These are phyloP conservation scores for Alternaria triticina DNA, from an alignment of 2,329 filamentous ascomycete genomes.

Conservation along the genomic window DNA sequence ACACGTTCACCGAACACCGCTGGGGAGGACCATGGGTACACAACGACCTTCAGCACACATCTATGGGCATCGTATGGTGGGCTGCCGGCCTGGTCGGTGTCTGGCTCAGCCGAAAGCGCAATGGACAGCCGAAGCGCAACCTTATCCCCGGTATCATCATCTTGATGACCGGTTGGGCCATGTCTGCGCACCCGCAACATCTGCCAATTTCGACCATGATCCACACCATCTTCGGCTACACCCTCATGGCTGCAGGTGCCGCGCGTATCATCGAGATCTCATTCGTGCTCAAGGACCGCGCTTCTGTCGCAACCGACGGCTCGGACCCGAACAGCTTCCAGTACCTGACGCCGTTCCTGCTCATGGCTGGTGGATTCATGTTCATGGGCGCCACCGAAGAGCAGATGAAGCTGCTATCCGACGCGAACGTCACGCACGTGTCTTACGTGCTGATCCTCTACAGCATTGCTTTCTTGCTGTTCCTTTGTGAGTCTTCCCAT, in stretches of 20 bases:
- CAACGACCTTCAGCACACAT: constrained; percentile 96
- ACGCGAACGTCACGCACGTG: constrained; percentile 82
- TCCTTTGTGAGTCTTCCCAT: constrained; percentile 74
- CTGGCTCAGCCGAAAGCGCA: constrained; percentile 85
- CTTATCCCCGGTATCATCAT: constrained; percentile 92
- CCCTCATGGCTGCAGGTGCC: constrained; percentile 86
- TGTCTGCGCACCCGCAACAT: constrained; percentile 89
- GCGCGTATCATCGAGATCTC: constrained; percentile 88
- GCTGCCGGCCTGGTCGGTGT: constrained; percentile 87
- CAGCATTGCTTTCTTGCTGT: constrained; percentile 87
- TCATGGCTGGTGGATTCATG: constrained; percentile 91
- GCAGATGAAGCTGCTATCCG: constrained; percentile 81
- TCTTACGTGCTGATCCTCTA: constrained; percentile 92
- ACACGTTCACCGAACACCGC: constrained; percentile 96
- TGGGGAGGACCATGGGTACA: constrained; percentile 90
- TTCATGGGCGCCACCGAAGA: constrained; percentile 99
- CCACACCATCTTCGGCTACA: constrained; percentile 91
- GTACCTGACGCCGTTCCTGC: constrained; percentile 73
- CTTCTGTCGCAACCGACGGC: constrained; percentile 69
- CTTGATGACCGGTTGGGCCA: constrained; percentile 90
- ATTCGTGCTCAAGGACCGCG: constrained; percentile 80
- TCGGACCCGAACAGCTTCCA: constrained; percentile 75
- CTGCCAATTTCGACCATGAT: constrained; percentile 85
- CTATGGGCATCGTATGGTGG: constrained; percentile 99
- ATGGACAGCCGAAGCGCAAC: constrained; percentile 88